Evolutionary conservation across 345 rosid genomes (phyloP), one percentile per base, ranked within the genome.

Genomic region (Dimocarpus longan): DNA sequence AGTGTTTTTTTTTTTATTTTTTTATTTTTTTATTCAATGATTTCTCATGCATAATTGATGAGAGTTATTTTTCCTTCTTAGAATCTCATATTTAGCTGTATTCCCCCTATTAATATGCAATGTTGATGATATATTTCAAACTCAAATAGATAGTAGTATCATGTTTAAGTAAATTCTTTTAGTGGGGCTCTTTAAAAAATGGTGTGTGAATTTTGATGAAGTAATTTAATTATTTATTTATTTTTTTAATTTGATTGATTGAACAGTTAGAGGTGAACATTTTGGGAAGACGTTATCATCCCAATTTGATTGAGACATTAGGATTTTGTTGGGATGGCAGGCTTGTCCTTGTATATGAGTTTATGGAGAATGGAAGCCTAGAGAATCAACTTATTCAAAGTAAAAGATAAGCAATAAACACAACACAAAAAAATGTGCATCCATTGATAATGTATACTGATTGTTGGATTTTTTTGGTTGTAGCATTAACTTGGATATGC

Each of bases 211-310:
- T 32, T 32, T 32, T 32, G 3, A 32, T 1, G 37, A 32, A 32
- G 37, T 32, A 32, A 32, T 32, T 32, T 32, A 32, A 1, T 1
- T 32, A 32, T 32, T 32, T 26, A 26, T 26, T 26, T 26, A 26
- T 26, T 32, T 1, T 32, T 32, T 32, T 32, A 32, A 16, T 70
- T 70, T 59, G 16, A 56, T 71, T 68, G 66, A 69, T 21, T 74
- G 15, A 81, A 82, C 94, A 94, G 98, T 90, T 91, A 5, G 93
- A 94, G 85, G 88, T 94, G 62, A 87, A 89, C 83, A 90, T 94
- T 84, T 87, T 92, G 10, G 97, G 92, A 70, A 89, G 90, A 85
- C 85, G 88, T 59, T 90, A 89, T 19, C 98, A 94, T 74, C 96
- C 94, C 1, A 94, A 91, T 73, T 77, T 94, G 72, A 95, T 94